Evolutionary conservation across 1,284 basidiomycete species (phyloP).

Genomic region (Erythrobasidium hasegawianum): DNA sequence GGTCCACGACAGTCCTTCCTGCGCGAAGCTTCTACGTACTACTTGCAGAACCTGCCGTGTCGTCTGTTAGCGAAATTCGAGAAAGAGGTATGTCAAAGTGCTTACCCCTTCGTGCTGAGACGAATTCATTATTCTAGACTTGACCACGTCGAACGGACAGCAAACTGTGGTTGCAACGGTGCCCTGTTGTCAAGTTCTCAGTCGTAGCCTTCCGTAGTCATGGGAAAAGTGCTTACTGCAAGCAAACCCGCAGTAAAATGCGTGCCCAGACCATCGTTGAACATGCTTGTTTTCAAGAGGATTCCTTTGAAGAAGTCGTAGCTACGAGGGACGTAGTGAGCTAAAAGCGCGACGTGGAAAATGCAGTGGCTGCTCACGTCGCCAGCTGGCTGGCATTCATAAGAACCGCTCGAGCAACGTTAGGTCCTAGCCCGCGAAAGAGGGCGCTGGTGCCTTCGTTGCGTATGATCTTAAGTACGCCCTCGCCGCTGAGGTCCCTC

Average conservation of each 20-base stretch:
- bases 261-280: slow-evolving; percentile 71
- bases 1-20: slow-evolving; percentile 83
- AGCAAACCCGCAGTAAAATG: slow-evolving; percentile 82
- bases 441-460: slow-evolving; percentile 76
- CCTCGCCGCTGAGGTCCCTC: slow-evolving; percentile 51
- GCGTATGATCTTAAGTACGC: slow-evolving; percentile 44
- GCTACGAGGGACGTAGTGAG: slow-evolving; percentile 55
- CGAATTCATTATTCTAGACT: slow-evolving; percentile 81
- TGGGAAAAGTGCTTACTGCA: slow-evolving; percentile 52
- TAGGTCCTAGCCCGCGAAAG: slow-evolving; percentile 74
- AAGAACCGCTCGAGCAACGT: slow-evolving; percentile 75
- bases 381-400: slow-evolving; percentile 92
- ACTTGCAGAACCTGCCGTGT: slow-evolving; percentile 69
- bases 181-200: slow-evolving; percentile 52
- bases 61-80: too few relatives aligned
- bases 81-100: too few relatives aligned
- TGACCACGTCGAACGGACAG: slow-evolving; percentile 85
- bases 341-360: too few relatives aligned
- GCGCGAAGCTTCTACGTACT: slow-evolving; percentile 66
- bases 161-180: slow-evolving; percentile 91
- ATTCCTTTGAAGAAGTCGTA: slow-evolving; percentile 87
- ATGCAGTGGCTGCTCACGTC: slow-evolving; percentile 64
- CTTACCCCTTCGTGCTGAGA: slow-evolving; percentile 69
- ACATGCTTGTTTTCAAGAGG: slow-evolving; percentile 64
- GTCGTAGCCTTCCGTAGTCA: background rate